Evolutionary conservation across 139 green algal genomes (phyloP).

Genomic region (Coccomyxa sp.): DNA sequence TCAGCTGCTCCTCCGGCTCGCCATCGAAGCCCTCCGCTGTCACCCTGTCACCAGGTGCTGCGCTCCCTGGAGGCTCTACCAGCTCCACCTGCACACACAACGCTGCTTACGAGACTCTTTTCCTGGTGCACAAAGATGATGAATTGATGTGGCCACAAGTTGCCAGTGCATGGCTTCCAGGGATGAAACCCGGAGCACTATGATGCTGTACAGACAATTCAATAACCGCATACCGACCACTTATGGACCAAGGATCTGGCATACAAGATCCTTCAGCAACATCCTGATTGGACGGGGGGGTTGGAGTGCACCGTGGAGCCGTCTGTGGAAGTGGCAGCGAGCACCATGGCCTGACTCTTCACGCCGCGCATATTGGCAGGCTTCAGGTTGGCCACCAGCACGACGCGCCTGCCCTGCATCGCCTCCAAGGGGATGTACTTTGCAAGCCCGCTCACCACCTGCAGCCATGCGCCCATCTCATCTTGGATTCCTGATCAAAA

Average conservation of each 20-base stretch:
- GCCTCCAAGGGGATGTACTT: slow-evolving; percentile 80
- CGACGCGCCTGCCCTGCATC: slow-evolving; percentile 66
- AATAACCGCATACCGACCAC: no score
- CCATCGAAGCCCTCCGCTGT: slow-evolving; percentile 56
- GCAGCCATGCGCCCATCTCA: neutral
- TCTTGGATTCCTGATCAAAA: neutral
- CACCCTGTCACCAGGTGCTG: slow-evolving; percentile 67
- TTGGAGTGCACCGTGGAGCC: slow-evolving; percentile 37
- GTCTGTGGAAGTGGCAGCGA: slow-evolving; percentile 68
- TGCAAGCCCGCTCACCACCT: slow-evolving; percentile 85
- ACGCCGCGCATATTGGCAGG: slow-evolving; percentile 87
- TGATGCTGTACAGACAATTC: no score
- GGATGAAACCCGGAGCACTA: no score
- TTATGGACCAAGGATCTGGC: no score
- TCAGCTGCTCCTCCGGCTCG: slow-evolving; percentile 80
- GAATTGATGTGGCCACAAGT: neutral
- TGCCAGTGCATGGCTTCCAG: neutral
- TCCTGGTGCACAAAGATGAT: neutral
- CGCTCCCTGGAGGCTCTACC: slow-evolving; percentile 71
- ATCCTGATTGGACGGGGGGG: no score
- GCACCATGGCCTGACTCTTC: slow-evolving; percentile 86
- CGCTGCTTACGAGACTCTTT: neutral
- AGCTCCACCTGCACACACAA: slow-evolving; percentile 71
- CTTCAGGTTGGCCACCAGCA: slow-evolving; percentile 92
- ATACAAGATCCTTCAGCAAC: no score